phyloP scores from a whole-genome alignment of 164 flowering plant genomes.

The Chimonanthus salicifolius region DNA sequence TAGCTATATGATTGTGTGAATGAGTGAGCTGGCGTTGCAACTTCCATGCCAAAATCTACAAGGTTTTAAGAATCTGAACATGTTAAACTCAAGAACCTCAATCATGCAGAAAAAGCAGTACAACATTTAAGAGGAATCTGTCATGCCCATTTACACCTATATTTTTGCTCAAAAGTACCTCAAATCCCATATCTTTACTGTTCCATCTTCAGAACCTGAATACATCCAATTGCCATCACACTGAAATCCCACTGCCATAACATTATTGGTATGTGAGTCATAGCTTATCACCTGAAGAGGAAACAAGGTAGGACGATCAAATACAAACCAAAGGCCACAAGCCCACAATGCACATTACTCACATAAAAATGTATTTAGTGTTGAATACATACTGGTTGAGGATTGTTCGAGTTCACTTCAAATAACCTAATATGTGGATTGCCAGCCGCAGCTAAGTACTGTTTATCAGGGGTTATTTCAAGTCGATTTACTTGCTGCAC shows the following conservation, averaged over 20 bases:
- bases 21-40: no score
- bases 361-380: neutral
- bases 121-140: no score
- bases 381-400: constrained; percentile 64
- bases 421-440: constrained; percentile 96
- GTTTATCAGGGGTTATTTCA: constrained; percentile 90
- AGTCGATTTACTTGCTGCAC: constrained; percentile 89
- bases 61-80: no score
- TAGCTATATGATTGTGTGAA: no score
- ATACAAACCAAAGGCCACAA: neutral
- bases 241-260: constrained; percentile 97
- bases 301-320: neutral
- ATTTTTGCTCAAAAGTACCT: constrained; percentile 37
- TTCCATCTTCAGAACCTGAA: constrained; percentile 99
- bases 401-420: constrained; percentile 76
- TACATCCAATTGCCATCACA: constrained; percentile 99
- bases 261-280: constrained; percentile 95
- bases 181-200: constrained; percentile 95
- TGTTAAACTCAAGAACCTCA: no score
- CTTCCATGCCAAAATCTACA: no score
- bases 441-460: constrained; percentile 84
- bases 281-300: constrained; percentile 69
- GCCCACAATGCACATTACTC: neutral
- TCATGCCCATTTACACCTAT: neutral
- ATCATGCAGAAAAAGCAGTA: no score